A percentile compares a stretch with the other conserved stretches of the same genome.
Evolutionary conservation across 306 rosid species (phyloP).

Genomic region (Psophocarpus tetragonolobus): DNA sequence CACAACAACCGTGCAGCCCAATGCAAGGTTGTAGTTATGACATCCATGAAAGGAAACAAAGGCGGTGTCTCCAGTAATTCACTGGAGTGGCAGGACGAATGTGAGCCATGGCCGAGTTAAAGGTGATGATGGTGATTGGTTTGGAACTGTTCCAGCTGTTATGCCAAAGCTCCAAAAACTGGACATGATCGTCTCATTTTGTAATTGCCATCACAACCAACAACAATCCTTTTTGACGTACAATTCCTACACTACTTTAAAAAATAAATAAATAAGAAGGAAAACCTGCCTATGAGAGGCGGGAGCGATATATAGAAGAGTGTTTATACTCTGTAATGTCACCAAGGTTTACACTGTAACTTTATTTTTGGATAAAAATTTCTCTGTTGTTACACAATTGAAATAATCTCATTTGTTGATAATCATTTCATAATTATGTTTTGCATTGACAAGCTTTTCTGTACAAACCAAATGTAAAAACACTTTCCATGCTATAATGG

Average conservation of each 20-base stretch:
- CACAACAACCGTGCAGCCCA: slow-evolving; percentile 25
- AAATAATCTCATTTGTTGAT: neutral
- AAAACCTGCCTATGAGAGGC: no score
- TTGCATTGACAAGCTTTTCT: neutral
- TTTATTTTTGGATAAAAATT: neutral
- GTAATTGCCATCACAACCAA: neutral
- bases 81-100: slow-evolving; percentile 2
- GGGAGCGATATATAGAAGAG: no score
- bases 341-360: neutral
- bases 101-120: neutral
- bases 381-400: neutral
- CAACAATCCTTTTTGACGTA: neutral
- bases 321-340: neutral
- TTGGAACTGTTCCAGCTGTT: slow-evolving; percentile 9
- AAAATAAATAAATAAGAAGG: neutral
- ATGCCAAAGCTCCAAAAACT: neutral
- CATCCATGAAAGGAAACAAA: slow-evolving; percentile 14
- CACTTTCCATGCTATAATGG: neutral
- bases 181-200: neutral
- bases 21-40: slow-evolving; percentile 15
- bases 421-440: neutral
- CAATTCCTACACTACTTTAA: neutral
- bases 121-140: slow-evolving; percentile 12
- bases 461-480: neutral
- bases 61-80: neutral